Percentiles rank a stretch among this genome's conserved stretches.
Conservation (phyloP, 331 rosid genomes). For the Rhamnella rubrinervis region DNA sequence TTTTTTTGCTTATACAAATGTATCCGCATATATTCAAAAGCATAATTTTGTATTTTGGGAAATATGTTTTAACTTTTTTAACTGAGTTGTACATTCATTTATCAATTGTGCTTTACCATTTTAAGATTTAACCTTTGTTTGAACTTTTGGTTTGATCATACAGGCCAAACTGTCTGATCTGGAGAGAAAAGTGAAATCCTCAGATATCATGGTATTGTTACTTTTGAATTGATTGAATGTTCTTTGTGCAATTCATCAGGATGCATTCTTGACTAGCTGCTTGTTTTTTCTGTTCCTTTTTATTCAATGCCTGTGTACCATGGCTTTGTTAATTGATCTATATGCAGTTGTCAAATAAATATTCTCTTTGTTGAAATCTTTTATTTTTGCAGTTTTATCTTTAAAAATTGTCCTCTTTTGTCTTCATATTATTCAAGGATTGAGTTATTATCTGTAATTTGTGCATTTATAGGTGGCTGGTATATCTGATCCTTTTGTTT, state of each 20-base stretch:
- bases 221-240: background rate
- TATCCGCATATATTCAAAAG: background rate
- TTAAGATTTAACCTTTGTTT: background rate
- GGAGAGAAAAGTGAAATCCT: slow-evolving; percentile 55
- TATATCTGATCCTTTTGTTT: too few species aligned
- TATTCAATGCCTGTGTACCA: background rate
- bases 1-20: background rate
- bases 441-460: too few species aligned
- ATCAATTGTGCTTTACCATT: background rate
- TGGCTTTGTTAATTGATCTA: background rate
- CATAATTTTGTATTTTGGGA: background rate
- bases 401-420: too few species aligned
- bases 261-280: too few species aligned
- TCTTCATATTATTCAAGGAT: too few species aligned
- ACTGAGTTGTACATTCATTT: background rate
- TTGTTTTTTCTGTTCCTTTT: background rate
- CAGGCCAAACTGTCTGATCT: slow-evolving; percentile 70
- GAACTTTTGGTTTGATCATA: slow-evolving; percentile 17
- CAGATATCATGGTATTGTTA: slow-evolving; percentile 48
- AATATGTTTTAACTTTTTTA: background rate
- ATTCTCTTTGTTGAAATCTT: too few species aligned
- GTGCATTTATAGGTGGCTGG: too few species aligned
- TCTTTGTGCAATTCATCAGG: background rate
- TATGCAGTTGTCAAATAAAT: background rate
- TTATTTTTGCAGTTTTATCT: background rate